phyloP scores from a whole-genome alignment of 2,329 filamentous ascomycete species.

The Ceratocystis albifundus region DNA sequence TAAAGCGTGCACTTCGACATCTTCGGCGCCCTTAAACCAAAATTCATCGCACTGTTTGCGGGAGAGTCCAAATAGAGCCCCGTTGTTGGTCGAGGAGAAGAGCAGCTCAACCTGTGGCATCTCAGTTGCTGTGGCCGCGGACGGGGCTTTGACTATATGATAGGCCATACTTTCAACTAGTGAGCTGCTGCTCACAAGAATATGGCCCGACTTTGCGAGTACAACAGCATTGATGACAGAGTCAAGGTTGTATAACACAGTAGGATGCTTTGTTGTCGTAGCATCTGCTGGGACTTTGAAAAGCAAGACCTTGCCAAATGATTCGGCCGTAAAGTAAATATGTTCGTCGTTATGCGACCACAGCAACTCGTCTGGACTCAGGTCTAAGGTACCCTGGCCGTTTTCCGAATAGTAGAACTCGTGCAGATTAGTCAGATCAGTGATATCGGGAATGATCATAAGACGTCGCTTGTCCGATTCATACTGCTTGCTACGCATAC shows the following conservation, averaged over 20 bases:
- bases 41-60: constrained; percentile 54
- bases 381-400: constrained; percentile 51
- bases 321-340: constrained; percentile 64
- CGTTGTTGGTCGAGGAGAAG: constrained; percentile 55
- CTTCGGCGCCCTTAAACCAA: constrained; percentile 37
- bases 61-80: constrained; percentile 55
- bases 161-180: constrained; percentile 63
- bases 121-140: constrained; percentile 30
- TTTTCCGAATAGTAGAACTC: constrained; percentile 53
- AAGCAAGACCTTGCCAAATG: constrained; percentile 49
- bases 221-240: constrained; percentile 43
- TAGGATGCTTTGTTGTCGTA: constrained; percentile 39
- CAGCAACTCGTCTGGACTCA: constrained; percentile 43
- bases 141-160: constrained; percentile 42
- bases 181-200: constrained; percentile 58
- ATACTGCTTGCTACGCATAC: constrained; percentile 66
- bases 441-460: constrained; percentile 51
- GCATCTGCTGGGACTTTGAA: constrained; percentile 49
- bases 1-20: constrained; percentile 56
- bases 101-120: constrained; percentile 29
- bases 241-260: constrained; percentile 41
- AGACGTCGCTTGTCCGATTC: constrained; percentile 68
- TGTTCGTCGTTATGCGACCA: constrained; percentile 50
- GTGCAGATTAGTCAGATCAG: constrained; percentile 44
- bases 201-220: constrained; percentile 37